Percentiles rank a stretch among this genome's conserved stretches.
Evolutionary conservation across 768 basidiomycete species (phyloP).

Genomic region (Chalciporus sphaerocephalus): DNA sequence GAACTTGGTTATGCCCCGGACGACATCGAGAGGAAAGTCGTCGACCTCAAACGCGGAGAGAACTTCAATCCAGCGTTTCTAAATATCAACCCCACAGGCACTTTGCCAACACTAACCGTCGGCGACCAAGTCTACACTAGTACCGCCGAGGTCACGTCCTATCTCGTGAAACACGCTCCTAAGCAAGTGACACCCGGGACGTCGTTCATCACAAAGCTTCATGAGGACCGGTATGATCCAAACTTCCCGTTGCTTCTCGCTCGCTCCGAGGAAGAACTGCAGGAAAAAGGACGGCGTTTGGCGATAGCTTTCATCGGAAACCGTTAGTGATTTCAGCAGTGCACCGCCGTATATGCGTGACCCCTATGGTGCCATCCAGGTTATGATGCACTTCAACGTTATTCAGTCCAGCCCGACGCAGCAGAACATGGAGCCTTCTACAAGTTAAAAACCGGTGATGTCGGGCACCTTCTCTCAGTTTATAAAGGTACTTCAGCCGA

Average conservation of each 20-base stretch:
- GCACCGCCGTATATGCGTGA: neutral
- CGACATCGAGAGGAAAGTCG: constrained; percentile 32
- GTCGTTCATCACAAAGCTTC: constrained; percentile 37
- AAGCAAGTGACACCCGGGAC: constrained; percentile 34
- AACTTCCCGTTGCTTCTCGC: constrained; percentile 46
- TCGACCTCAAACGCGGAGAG: constrained; percentile 44
- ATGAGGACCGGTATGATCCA: constrained; percentile 45
- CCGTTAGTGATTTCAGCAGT: constrained; percentile 33
- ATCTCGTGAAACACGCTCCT: constrained; percentile 39
- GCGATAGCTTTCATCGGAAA: constrained; percentile 33
- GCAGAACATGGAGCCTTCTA: constrained; percentile 42
- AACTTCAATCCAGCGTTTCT: constrained; percentile 48
- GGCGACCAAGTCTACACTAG: constrained; percentile 36
- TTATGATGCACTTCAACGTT: constrained; percentile 39
- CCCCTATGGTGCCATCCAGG: constrained; percentile 27
- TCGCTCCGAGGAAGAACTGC: constrained; percentile 44
- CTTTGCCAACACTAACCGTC: constrained; percentile 40
- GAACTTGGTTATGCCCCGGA: constrained; percentile 41
- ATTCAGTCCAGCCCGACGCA: constrained; percentile 32
- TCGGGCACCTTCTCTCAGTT: constrained; percentile 39
- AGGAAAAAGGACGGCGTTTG: constrained; percentile 33
- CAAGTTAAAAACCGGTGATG: constrained; percentile 36
- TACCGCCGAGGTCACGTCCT: constrained; percentile 39
- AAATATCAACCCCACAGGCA: constrained; percentile 40
- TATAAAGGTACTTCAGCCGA: constrained; percentile 38